Percentiles rank a stretch among this genome's conserved stretches.
phyloP scores from a whole-genome alignment of 106 monocot species.

The Dendrobium catenatum region DNA sequence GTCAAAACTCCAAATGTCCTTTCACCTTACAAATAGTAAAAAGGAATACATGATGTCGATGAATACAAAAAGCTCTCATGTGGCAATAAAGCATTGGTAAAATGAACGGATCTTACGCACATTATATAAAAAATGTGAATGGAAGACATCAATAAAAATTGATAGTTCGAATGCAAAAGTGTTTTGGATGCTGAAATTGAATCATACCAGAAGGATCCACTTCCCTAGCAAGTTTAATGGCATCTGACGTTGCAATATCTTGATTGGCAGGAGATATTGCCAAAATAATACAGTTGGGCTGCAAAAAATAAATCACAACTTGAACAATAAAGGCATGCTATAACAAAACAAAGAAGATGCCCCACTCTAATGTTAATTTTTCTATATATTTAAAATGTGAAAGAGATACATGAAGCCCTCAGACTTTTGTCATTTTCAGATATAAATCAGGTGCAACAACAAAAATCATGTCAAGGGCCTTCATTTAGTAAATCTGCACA shows the following conservation, averaged over 20 bases:
- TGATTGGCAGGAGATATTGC: constrained; percentile 63
- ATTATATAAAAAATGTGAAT: neutral
- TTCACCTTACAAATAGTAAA: constrained; percentile 30
- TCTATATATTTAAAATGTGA: neutral
- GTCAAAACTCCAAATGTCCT: constrained; percentile 67
- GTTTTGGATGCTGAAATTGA: neutral
- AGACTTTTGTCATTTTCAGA: neutral
- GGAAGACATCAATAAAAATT: neutral
- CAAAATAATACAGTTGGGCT: constrained; percentile 53
- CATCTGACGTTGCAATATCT: constrained; percentile 66
- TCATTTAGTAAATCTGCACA: neutral
- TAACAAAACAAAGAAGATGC: neutral
- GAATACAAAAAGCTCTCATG: neutral
- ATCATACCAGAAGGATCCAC: constrained; percentile 47
- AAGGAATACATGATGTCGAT: neutral
- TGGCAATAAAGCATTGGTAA: neutral
- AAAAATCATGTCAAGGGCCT: neutral
- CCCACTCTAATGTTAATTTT: neutral
- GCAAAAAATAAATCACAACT: constrained; percentile 8
- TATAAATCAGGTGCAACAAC: neutral
- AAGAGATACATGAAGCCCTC: neutral
- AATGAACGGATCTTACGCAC: neutral
- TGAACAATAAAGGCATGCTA: neutral
- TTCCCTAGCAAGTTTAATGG: constrained; percentile 58
- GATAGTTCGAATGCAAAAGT: neutral